These are phyloP conservation scores for Corchorus capsularis DNA, from an alignment of 345 rosid species.

Conservation along the genomic window DNA sequence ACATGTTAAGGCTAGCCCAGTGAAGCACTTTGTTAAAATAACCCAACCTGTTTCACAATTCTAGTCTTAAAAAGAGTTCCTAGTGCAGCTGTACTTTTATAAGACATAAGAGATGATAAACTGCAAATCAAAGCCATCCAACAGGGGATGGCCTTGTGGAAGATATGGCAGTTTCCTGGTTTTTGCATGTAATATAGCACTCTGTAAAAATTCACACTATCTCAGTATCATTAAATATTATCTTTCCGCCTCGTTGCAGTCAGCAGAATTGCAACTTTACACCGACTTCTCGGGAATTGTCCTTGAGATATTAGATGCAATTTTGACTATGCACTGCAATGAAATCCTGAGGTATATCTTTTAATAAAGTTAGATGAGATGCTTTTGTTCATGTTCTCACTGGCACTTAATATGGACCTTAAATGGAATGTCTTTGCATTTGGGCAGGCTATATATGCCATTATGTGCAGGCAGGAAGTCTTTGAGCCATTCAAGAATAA, in stretches of 20 bases:
- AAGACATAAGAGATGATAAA: too few species aligned
- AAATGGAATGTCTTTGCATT: constrained; percentile 12
- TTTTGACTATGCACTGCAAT: constrained; percentile 87
- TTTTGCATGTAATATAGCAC: constrained; percentile 22
- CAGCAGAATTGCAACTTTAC: constrained; percentile 91
- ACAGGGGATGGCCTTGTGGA: too few species aligned
- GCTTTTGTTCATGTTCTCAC: neutral
- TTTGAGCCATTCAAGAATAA: constrained; percentile 86
- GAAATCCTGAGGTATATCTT: constrained; percentile 85
- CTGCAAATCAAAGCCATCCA: too few species aligned
- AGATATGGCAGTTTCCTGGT: constrained; percentile 56
- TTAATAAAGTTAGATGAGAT: neutral
- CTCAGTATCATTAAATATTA: neutral
- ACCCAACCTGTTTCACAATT: neutral
- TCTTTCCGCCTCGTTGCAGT: constrained; percentile 44
- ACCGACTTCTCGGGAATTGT: constrained; percentile 95
- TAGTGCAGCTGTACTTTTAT: neutral
- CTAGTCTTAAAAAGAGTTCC: neutral
- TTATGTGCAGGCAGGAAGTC: constrained; percentile 96
- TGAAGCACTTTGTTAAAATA: neutral
- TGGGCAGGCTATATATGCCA: constrained; percentile 83
- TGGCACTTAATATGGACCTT: neutral
- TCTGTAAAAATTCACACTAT: neutral
- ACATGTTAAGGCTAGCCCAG: neutral
- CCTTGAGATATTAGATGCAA: constrained; percentile 90